Percentiles rank a stretch among this genome's conserved stretches.
These are phyloP conservation scores for Fraxinus floribunda DNA, from an alignment of 305 asterid genomes.

Conservation along the genomic window DNA sequence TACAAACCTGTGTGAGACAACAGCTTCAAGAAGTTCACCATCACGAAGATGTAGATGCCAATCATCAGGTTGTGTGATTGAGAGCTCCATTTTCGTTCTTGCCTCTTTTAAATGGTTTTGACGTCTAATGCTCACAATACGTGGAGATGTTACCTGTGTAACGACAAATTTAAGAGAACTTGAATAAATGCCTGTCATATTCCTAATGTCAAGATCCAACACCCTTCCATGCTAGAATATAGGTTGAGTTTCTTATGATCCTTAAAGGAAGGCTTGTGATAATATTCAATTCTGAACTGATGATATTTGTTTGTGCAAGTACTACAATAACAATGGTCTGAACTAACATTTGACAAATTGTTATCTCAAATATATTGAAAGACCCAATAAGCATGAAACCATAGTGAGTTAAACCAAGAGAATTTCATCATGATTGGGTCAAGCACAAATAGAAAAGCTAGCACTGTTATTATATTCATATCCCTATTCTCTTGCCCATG, in stretches of 20 bases:
- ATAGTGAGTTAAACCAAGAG: constrained; percentile 17
- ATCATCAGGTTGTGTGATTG: constrained; percentile 85
- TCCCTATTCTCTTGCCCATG: not conserved
- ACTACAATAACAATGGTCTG: not conserved
- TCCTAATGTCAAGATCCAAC: constrained; percentile 3
- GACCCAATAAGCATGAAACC: constrained; percentile 16
- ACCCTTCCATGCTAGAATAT: not conserved
- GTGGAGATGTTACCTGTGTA: constrained; percentile 37
- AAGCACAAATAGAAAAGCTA: not conserved
- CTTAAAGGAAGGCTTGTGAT: not conserved
- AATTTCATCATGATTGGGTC: constrained; percentile 3
- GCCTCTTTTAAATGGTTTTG: constrained; percentile 32
- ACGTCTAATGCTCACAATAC: constrained; percentile 32
- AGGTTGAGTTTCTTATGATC: not conserved
- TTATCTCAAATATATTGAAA: not conserved
- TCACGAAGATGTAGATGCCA: constrained; percentile 99
- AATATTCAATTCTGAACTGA: not conserved
- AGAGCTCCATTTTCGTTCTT: constrained; percentile 57
- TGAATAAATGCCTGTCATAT: not conserved
- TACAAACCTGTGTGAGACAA: constrained; percentile 70
- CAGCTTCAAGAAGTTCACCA: constrained; percentile 78
- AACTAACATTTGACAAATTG: not conserved
- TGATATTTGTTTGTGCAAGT: not conserved
- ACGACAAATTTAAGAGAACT: not conserved
- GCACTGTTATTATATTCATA: not conserved